A percentile compares a stretch with the other conserved stretches of the same genome.
Conservation (phyloP, 352 stramenopile species). For the Pythium aphanidermatum region DNA sequence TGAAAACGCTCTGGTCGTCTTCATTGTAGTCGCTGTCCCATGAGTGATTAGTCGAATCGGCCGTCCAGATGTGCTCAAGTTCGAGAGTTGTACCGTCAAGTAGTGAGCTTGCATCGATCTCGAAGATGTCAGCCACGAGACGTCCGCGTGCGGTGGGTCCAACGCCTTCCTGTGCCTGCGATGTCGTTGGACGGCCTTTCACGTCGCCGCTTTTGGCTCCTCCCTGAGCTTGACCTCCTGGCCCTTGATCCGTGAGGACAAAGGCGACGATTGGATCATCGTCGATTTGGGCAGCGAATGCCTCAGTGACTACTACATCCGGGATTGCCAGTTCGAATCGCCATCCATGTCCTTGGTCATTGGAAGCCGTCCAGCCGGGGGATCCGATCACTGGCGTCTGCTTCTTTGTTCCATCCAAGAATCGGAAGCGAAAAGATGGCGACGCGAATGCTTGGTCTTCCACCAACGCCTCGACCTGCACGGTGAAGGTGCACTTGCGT, state of each 20-base stretch:
- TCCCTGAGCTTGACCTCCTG: background rate
- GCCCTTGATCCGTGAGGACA: conserved; percentile 44
- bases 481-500: conserved; percentile 51
- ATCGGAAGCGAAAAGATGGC: conserved; percentile 60
- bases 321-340: conserved; percentile 45
- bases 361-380: conserved; percentile 26
- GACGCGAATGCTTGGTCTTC: conserved; percentile 34
- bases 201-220: background rate
- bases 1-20: conserved; percentile 2
- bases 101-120: conserved; percentile 56
- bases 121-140: conserved; percentile 34
- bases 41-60: no score
- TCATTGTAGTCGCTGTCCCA: background rate
- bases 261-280: conserved; percentile 58
- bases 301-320: conserved; percentile 42
- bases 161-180: no score
- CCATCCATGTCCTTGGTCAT: conserved; percentile 2
- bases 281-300: conserved; percentile 37
- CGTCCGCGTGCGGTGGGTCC: conserved; percentile 32
- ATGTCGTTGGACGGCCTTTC: background rate
- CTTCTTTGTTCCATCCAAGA: conserved; percentile 58
- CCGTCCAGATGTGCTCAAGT: conserved; percentile 43
- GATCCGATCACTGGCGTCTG: conserved; percentile 34
- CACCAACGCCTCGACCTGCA: conserved; percentile 50
- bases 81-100: conserved; percentile 24